phyloP scores from a whole-genome alignment of 75 land plant species.

The Pseudotsuga menziesii region DNA sequence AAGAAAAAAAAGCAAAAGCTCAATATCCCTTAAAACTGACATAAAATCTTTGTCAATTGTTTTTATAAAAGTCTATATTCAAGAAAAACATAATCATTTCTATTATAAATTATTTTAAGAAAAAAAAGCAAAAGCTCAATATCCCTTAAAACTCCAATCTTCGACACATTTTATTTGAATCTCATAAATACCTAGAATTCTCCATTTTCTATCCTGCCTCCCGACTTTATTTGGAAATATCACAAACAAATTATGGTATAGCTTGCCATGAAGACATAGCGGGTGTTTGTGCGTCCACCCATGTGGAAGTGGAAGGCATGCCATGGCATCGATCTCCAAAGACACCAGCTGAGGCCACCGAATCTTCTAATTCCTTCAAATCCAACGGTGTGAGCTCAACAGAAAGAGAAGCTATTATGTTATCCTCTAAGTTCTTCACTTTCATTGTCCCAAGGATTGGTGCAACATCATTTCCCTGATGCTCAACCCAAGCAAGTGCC shows the following conservation, averaged over 20 bases:
- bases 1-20: too few species aligned
- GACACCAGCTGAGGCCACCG: constrained; percentile 27
- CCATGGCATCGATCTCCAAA: constrained; percentile 38
- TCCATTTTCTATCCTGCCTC: too few species aligned
- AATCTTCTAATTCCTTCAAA: constrained; percentile 44
- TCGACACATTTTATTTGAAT: too few species aligned
- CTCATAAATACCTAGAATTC: too few species aligned
- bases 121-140: too few species aligned
- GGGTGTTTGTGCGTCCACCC: constrained; percentile 21
- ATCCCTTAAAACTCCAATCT: too few species aligned
- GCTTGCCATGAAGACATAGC: constrained; percentile 23
- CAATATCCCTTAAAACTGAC: too few species aligned
- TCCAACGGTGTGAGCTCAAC: constrained; percentile 40
- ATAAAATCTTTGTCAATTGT: too few species aligned
- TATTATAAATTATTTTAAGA: too few species aligned
- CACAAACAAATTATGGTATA: neutral
- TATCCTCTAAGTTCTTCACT: constrained; percentile 43
- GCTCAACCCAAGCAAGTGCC: constrained; percentile 68
- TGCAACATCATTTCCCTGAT: constrained; percentile 52
- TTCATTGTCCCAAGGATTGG: constrained; percentile 69
- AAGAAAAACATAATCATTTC: too few species aligned
- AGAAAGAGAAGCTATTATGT: constrained; percentile 46
- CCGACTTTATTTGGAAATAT: too few species aligned
- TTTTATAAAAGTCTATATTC: too few species aligned
- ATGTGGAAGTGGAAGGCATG: constrained; percentile 9